phyloP scores from a whole-genome alignment of 1,284 basidiomycete species.

The Bjerkandera adusta region DNA sequence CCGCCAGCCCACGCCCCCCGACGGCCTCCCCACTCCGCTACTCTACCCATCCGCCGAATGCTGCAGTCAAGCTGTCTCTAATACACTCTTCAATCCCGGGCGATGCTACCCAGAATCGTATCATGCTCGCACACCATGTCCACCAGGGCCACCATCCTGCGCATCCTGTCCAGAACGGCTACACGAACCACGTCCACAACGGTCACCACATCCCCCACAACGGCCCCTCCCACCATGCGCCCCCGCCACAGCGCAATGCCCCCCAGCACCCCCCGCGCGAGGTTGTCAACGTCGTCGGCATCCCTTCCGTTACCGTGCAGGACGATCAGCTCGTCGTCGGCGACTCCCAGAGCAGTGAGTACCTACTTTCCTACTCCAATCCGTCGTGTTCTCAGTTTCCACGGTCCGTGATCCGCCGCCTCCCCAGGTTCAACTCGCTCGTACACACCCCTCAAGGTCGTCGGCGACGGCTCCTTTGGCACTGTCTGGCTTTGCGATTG shows the following conservation, averaged over 20 bases:
- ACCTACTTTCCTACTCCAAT: constrained; percentile 16
- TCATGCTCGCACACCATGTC: constrained; percentile 66
- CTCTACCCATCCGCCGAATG: constrained; percentile 23
- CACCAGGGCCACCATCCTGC: constrained; percentile 43
- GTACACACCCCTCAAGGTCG: constrained; percentile 74
- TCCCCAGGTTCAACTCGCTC: constrained; percentile 37
- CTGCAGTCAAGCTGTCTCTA: constrained; percentile 25
- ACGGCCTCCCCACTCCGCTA: constrained; percentile 14
- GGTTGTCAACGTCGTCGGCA: constrained; percentile 60
- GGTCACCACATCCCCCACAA: constrained; percentile 21
- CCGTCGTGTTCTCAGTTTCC: constrained; percentile 8
- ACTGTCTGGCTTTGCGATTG: constrained; percentile 99
- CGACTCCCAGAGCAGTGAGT: constrained; percentile 65
- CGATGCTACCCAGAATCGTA: constrained; percentile 53
- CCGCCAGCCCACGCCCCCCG: constrained; percentile 13
- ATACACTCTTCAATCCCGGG: constrained; percentile 31
- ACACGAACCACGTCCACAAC: constrained; percentile 30
- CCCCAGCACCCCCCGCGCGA: constrained; percentile 43
- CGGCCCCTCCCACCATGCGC: constrained; percentile 26
- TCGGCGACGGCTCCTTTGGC: constrained; percentile 96
- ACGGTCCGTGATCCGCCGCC: constrained; percentile 13
- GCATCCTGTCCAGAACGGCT: constrained; percentile 28
- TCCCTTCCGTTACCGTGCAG: constrained; percentile 71
- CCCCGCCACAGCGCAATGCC: constrained; percentile 24
- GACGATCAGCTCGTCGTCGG: constrained; percentile 69